Percentiles rank a stretch among this genome's conserved stretches.
phyloP scores from a whole-genome alignment of 257 asterid genomes.

The Solanum sparsipilum region DNA sequence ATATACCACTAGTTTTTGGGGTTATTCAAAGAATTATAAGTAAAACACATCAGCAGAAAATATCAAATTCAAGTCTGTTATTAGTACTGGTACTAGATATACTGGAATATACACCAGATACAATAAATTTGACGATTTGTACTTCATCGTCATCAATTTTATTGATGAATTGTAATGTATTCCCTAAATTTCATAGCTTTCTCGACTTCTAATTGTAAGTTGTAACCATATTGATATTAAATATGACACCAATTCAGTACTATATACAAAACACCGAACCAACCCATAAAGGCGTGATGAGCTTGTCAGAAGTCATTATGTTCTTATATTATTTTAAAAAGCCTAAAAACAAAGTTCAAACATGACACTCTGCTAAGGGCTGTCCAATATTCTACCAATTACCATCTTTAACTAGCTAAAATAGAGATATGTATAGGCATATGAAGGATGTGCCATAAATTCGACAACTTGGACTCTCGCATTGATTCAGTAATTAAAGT shows the following conservation, averaged over 20 bases:
- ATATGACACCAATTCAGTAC: neutral
- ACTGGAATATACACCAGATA: neutral
- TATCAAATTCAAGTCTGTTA: neutral
- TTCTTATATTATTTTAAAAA: neutral
- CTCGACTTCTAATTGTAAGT: neutral
- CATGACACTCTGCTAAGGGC: neutral
- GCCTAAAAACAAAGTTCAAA: neutral
- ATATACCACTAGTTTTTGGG: neutral
- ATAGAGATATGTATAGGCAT: neutral
- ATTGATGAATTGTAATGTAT: neutral
- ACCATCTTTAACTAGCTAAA: neutral
- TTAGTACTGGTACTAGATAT: neutral
- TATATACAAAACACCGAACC: neutral
- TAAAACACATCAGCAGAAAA: neutral
- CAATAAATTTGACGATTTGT: neutral
- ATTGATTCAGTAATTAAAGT: neutral
- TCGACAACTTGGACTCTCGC: neutral
- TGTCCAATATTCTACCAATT: neutral
- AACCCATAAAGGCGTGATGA: neutral
- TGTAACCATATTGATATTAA: neutral
- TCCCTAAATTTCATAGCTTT: neutral
- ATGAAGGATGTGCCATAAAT: neutral
- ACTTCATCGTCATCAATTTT: neutral
- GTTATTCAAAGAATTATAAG: neutral
- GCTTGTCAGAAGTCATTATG: neutral